These are phyloP conservation scores for Limnanthes douglasii DNA, from an alignment of 345 rosid species.

Conservation along the genomic window DNA sequence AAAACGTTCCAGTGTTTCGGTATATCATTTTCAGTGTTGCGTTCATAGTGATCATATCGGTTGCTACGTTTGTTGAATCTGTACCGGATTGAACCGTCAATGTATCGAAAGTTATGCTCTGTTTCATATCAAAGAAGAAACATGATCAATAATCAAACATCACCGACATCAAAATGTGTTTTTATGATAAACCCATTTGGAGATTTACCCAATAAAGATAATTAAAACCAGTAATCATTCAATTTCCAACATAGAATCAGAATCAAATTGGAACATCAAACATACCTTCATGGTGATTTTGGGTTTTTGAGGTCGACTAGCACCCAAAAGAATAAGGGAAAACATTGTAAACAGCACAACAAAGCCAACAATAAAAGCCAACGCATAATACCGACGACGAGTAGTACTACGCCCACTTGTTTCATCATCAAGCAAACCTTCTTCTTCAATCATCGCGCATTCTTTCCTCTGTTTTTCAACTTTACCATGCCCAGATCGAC, in stretches of 20 bases:
- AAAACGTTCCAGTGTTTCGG: constrained; percentile 82
- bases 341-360: constrained; percentile 57
- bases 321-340: constrained; percentile 78
- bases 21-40: constrained; percentile 65
- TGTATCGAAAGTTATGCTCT: constrained; percentile 74
- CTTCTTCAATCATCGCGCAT: constrained; percentile 73
- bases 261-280: too few relatives aligned
- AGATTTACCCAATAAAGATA: not conserved
- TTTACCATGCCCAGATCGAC: constrained; percentile 23
- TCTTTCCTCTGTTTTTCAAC: constrained; percentile 43
- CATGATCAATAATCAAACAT: too few relatives aligned
- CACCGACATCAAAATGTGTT: not conserved
- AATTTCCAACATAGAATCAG: not conserved
- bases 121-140: too few relatives aligned
- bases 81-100: constrained; percentile 87
- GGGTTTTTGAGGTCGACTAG: constrained; percentile 77
- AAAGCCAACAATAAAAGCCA: constrained; percentile 73
- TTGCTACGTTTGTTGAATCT: constrained; percentile 68
- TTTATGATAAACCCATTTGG: too few relatives aligned
- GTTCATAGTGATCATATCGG: constrained; percentile 82
- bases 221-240: too few relatives aligned
- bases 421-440: constrained; percentile 81
- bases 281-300: constrained; percentile 65
- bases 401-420: constrained; percentile 35
- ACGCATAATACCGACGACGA: constrained; percentile 67